phyloP scores from a whole-genome alignment of 2,329 filamentous ascomycete species.

The Trichoderma sp. region DNA sequence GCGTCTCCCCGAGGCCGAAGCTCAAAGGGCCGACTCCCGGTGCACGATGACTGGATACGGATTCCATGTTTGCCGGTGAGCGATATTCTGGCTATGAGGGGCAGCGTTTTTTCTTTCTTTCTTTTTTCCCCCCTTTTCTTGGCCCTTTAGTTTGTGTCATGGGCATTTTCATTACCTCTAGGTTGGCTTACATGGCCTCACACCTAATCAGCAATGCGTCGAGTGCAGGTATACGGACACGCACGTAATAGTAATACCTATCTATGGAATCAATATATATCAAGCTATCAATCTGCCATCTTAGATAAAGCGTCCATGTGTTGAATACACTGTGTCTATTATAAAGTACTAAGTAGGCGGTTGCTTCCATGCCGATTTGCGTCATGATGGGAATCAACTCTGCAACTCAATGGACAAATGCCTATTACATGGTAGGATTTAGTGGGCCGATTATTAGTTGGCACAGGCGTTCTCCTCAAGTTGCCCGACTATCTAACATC shows the following conservation, averaged over 20 bases:
- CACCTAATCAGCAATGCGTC: not conserved
- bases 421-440: too few relatives aligned
- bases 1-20: slow-evolving; percentile 8
- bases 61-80: too few relatives aligned
- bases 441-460: too few relatives aligned
- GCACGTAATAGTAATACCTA: not conserved
- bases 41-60: not conserved
- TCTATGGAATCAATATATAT: not conserved
- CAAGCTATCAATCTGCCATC: not conserved
- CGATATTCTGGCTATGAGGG: not conserved
- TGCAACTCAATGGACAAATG: too few relatives aligned
- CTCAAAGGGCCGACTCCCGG: slow-evolving; percentile 5
- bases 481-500: too few relatives aligned
- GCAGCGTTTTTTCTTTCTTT: not conserved
- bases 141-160: not conserved
- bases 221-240: not conserved
- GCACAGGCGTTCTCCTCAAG: too few relatives aligned
- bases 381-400: too few relatives aligned
- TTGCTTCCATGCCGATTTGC: too few relatives aligned
- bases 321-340: too few relatives aligned
- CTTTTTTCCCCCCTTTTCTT: not conserved
- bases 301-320: too few relatives aligned
- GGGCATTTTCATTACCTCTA: not conserved
- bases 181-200: slow-evolving; percentile 1
- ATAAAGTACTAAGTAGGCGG: too few relatives aligned